Conservation (phyloP, 1,284 basidiomycete species). For the Puccinia sorghi region DNA sequence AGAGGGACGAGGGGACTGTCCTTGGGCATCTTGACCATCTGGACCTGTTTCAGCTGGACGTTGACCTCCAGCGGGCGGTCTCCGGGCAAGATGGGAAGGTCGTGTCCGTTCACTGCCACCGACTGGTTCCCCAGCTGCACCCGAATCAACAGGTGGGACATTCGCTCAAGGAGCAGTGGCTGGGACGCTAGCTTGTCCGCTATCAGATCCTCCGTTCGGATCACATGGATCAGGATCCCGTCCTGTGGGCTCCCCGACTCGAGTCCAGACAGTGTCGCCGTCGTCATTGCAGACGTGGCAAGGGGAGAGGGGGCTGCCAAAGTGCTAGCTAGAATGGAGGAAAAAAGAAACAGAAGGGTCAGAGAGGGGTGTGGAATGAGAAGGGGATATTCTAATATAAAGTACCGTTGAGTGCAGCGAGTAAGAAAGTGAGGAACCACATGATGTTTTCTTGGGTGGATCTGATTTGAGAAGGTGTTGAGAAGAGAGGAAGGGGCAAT, state of each 20-base stretch:
- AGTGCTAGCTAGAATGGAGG: background rate
- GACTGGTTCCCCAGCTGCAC: constrained; percentile 23
- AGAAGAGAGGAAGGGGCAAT: too few species aligned
- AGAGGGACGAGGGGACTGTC: constrained; percentile 42
- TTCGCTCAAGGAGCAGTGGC: constrained; percentile 25
- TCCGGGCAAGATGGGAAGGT: constrained; percentile 21
- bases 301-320: constrained; percentile 14
- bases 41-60: constrained; percentile 44
- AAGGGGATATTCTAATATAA: too few species aligned
- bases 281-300: constrained; percentile 10
- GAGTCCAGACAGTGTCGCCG: constrained; percentile 8
- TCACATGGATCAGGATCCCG: constrained; percentile 24
- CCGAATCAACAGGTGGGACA: constrained; percentile 30
- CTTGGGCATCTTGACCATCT: constrained; percentile 31
- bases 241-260: constrained; percentile 4
- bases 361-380: too few species aligned
- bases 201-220: constrained; percentile 45
- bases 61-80: constrained; percentile 11
- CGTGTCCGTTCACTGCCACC: constrained; percentile 28
- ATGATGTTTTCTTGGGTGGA: too few species aligned
- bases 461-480: too few species aligned
- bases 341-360: background rate
- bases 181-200: constrained; percentile 32
- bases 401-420: too few species aligned
- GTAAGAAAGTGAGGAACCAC: too few species aligned